Percentiles rank a stretch among this genome's conserved stretches.
phyloP scores from a whole-genome alignment of 352 stramenopile species.

The Thalassiosira hispida region DNA sequence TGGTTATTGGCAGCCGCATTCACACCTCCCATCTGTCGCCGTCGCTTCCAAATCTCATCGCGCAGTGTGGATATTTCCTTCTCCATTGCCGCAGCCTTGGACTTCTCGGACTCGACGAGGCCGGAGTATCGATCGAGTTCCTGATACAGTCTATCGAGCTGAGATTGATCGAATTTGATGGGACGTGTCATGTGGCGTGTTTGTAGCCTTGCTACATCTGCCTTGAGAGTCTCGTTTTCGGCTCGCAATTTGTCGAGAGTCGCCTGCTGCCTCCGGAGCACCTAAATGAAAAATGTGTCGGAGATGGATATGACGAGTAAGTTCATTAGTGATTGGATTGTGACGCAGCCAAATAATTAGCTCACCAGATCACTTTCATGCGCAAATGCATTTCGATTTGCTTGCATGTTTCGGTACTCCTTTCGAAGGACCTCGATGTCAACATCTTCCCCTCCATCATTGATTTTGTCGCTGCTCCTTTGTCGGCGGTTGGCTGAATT shows the following conservation, averaged over 20 bases:
- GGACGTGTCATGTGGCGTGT: conserved; percentile 88
- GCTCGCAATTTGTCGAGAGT: conserved; percentile 89
- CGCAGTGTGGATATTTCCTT: conserved; percentile 83
- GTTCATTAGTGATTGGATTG: no score
- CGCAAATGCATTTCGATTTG: conserved; percentile 92
- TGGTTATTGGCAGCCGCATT: conserved; percentile 95
- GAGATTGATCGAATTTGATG: conserved; percentile 87
- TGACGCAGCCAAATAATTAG: background rate
- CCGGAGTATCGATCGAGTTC: conserved; percentile 90
- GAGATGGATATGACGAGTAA: background rate
- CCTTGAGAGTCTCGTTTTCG: conserved; percentile 86
- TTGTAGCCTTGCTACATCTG: conserved; percentile 90
- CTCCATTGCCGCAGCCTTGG: conserved; percentile 88
- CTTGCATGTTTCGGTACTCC: conserved; percentile 96
- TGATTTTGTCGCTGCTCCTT: background rate
- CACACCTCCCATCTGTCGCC: conserved; percentile 95
- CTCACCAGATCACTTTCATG: conserved; percentile 85
- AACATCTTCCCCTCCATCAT: conserved; percentile 32
- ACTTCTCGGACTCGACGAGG: conserved; percentile 89
- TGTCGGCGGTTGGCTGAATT: background rate
- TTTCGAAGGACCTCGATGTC: conserved; percentile 92
- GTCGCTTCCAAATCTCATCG: conserved; percentile 85
- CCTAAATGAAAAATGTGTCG: conserved; percentile 83
- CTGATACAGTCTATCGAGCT: conserved; percentile 86
- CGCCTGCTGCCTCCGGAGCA: conserved; percentile 93